Evolutionary conservation across 139 green algal species (phyloP), one percentile per base, ranked within the genome.

Genomic region (Chlorella ohadii): DNA sequence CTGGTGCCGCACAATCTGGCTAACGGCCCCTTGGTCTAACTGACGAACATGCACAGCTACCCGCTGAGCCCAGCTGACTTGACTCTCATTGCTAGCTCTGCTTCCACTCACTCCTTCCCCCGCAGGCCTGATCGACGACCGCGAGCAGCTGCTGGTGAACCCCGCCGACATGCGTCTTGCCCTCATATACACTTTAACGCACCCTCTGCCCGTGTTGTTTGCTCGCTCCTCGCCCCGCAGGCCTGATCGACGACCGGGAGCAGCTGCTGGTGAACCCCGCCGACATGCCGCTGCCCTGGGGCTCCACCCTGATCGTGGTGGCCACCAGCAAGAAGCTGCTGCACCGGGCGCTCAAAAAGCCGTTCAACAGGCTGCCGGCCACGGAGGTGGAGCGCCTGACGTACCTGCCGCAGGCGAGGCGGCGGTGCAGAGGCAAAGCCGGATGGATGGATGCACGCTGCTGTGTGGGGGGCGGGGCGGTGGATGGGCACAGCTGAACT

Each of bases 291-390:
- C 67, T 90, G 34, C 34, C 36, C 2, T 68, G 79, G 22, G 75
- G 75, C 11, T 23, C 34, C n/a, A 75, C 38, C 20, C 56, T 90
- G 41, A 34, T 90, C 13, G 77, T 86, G 67, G 67, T 90, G 72
- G 86, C 67, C 25, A 59, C 41, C 11, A 57, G 33, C 38, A 86
- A 86, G 31, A 34, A 22, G 25, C 27, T 68, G 28, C 64, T 39
- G 64, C 11, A 9, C 25, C 47, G 28, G 38, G 80, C 91, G 66
- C 64, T 90, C 64, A 78, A 89, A 15, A 90, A 91, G 74, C 91
- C 89, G 25, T 85, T 56, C 36, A 41, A 38, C 36, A 76, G 78
- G 59, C 55, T 83, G 55, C 33, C 55, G 57, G 56, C 78, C 57
- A 27, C 57, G n/a, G 81, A 81, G 47, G 19, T 84, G 15, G 31